A percentile compares a stretch with the other conserved stretches of the same genome.
Evolutionary conservation across 352 stramenopile genomes (phyloP).

Genomic region (Stramenopiles sp.): DNA sequence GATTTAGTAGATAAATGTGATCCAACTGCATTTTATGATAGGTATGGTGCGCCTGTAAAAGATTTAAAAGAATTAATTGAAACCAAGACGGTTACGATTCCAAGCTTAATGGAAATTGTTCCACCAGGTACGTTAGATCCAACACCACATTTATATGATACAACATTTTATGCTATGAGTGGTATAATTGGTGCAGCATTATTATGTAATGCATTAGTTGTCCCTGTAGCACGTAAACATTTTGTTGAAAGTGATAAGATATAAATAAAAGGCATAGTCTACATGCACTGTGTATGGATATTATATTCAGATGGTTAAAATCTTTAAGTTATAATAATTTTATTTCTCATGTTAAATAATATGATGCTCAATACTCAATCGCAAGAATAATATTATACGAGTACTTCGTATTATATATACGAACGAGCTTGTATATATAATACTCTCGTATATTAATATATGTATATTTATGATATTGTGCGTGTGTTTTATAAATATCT

Average conservation of each 20-base stretch:
- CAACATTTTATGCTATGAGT: constrained; percentile 29
- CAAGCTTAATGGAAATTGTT: constrained; percentile 28
- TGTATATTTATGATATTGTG: too few species aligned
- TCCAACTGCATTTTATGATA: constrained; percentile 20
- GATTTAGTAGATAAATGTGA: constrained; percentile 25
- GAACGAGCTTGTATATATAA: too few species aligned
- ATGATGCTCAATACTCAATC: too few species aligned
- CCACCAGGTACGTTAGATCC: constrained; percentile 28
- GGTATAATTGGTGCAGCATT: constrained; percentile 22
- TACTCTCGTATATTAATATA: too few species aligned
- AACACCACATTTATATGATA: constrained; percentile 33
- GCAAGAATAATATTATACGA: too few species aligned
- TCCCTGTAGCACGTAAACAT: not conserved
- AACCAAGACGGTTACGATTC: constrained; percentile 36
- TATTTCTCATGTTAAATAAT: too few species aligned
- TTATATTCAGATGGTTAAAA: too few species aligned
- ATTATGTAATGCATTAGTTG: not conserved
- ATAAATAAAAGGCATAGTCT: too few species aligned
- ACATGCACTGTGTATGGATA: too few species aligned
- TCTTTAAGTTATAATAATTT: too few species aligned
- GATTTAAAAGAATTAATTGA: constrained; percentile 22
- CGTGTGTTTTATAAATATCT: too few species aligned
- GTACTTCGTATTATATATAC: too few species aligned
- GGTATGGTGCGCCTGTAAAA: constrained; percentile 26
- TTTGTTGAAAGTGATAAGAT: not conserved